These are phyloP conservation scores for Paramecium tetraurelia DNA, from an alignment of 73 alveolate species.

Conservation along the genomic window DNA sequence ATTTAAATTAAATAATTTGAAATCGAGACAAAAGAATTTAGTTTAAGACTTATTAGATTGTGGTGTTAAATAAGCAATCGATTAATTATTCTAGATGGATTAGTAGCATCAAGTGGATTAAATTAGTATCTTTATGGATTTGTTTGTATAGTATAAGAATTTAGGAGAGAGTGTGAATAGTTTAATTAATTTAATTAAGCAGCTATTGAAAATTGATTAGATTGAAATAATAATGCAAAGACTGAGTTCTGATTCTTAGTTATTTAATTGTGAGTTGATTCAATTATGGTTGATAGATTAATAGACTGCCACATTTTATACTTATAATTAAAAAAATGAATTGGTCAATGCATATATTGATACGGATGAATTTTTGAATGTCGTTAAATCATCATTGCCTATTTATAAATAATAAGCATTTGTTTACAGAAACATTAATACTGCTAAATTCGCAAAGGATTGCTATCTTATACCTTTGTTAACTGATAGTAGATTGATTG, in stretches of 20 bases:
- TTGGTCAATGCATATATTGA: conserved; percentile 14
- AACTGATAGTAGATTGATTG: conserved; percentile 31
- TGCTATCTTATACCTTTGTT: conserved; percentile 20
- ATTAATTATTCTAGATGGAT: neutral
- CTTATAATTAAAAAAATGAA: conserved; percentile 27
- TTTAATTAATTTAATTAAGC: neutral
- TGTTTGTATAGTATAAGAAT: neutral
- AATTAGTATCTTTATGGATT: conserved; percentile 7
- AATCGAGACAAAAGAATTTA: neutral
- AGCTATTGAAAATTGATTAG: neutral
- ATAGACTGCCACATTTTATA: conserved; percentile 36
- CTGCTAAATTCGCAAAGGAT: conserved; percentile 30
- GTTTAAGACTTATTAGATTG: neutral
- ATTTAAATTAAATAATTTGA: neutral
- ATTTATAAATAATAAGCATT: conserved; percentile 9
- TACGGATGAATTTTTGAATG: conserved; percentile 29
- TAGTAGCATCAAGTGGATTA: neutral
- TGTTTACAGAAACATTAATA: neutral
- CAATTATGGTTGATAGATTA: conserved; percentile 20
- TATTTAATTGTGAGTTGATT: neutral
- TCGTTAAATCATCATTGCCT: neutral
- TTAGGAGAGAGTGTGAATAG: neutral
- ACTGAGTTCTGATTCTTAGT: neutral
- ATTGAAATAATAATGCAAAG: neutral
- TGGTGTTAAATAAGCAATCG: neutral